Evolutionary conservation across 2,329 filamentous ascomycete species (phyloP).

Genomic region (Mycosphaerella arachidis): DNA sequence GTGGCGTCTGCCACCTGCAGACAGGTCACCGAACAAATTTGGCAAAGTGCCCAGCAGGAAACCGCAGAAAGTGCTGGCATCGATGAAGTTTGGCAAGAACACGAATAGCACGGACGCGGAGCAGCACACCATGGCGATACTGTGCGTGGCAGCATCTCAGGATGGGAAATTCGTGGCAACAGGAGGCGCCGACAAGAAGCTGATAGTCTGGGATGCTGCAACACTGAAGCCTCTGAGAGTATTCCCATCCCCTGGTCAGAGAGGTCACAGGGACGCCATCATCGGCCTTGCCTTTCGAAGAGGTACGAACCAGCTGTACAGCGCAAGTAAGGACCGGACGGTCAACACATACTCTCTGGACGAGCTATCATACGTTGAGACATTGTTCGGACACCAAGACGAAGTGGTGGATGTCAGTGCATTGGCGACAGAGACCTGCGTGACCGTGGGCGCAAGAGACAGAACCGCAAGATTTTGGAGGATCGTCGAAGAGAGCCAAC

Average conservation of each 20-base stretch:
- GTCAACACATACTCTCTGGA: slow-evolving; percentile 94
- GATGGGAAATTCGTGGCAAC: slow-evolving; percentile 90
- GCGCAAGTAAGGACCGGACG: slow-evolving; percentile 82
- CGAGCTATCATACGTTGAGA: slow-evolving; percentile 90
- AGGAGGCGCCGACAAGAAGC: slow-evolving; percentile 74
- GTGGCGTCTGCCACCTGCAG: slow-evolving; percentile 73
- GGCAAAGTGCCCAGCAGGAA: slow-evolving; percentile 34
- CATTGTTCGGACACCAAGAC: slow-evolving; percentile 93
- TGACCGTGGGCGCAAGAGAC: slow-evolving; percentile 86
- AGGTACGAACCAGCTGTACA: slow-evolving; percentile 78
- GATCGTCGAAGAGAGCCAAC: slow-evolving; percentile 88
- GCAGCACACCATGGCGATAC: slow-evolving; percentile 74
- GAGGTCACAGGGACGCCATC: slow-evolving; percentile 85
- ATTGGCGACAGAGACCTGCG: slow-evolving; percentile 78
- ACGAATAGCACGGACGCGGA: slow-evolving; percentile 58
- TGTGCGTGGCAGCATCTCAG: slow-evolving; percentile 79
- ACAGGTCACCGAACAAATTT: slow-evolving; percentile 4
- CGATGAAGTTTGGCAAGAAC: slow-evolving; percentile 58
- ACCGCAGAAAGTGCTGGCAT: slow-evolving; percentile 56
- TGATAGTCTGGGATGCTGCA: slow-evolving; percentile 84
- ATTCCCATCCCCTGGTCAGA: slow-evolving; percentile 70
- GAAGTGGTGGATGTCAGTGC: slow-evolving; percentile 79
- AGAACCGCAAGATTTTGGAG: slow-evolving; percentile 93
- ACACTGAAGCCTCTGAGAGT: slow-evolving; percentile 74
- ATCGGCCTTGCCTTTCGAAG: slow-evolving; percentile 76